Conservation (phyloP, 2,329 filamentous ascomycete species). For the Calonectria pseudoreteaudii region DNA sequence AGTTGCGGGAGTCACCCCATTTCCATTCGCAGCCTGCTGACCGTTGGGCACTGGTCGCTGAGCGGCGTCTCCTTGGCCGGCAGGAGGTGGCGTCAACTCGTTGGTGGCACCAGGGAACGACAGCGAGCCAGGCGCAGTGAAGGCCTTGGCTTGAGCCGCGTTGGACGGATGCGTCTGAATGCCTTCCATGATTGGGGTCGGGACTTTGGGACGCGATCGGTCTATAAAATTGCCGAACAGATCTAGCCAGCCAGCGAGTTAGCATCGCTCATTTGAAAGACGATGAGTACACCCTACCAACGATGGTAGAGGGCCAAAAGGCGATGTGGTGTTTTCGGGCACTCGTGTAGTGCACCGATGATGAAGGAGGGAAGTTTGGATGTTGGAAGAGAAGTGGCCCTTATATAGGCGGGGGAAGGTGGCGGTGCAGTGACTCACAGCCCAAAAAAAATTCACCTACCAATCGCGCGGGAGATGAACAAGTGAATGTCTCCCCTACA, state of each 20-base stretch:
- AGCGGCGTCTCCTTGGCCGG: constrained; percentile 72
- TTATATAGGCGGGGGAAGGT: constrained; percentile 41
- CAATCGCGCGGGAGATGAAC: constrained; percentile 90
- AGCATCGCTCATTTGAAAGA: constrained; percentile 34
- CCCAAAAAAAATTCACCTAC: constrained; percentile 58
- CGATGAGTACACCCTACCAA: constrained; percentile 33
- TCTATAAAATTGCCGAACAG: constrained; percentile 46
- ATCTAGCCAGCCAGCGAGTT: constrained; percentile 45
- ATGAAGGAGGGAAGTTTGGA: constrained; percentile 38
- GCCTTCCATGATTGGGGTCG: constrained; percentile 77
- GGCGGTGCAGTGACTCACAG: constrained; percentile 41
- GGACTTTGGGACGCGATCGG: constrained; percentile 36
- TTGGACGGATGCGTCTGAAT: constrained; percentile 93
- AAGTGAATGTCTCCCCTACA: constrained; percentile 96
- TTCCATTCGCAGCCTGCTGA: constrained; percentile 72
- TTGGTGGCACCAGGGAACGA: constrained; percentile 89
- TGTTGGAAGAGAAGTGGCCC: constrained; percentile 35
- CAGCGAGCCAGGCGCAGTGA: constrained; percentile 91
- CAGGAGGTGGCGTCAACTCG: constrained; percentile 81
- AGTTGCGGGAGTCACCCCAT: constrained; percentile 88
- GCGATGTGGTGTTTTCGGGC: constrained; percentile 20
- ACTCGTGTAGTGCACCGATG: constrained; percentile 19
- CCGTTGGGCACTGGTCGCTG: constrained; percentile 55
- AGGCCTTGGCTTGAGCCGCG: constrained; percentile 93
- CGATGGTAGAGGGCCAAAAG: constrained; percentile 29